Base-by-base conservation (phyloP, 176 grass and related monocot genomes). In the Hordeum marinum region DNA sequence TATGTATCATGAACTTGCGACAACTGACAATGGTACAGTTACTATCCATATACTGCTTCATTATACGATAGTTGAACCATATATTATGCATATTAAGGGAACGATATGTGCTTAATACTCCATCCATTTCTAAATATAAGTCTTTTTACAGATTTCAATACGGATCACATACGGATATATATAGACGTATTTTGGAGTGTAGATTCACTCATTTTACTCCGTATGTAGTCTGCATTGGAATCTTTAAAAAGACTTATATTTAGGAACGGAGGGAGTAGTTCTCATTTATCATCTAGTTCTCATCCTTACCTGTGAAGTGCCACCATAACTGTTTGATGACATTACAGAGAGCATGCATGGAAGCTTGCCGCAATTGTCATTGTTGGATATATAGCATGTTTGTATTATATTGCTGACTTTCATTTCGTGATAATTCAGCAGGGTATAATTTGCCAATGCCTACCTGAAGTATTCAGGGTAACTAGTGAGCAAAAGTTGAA, bases 1-100 rank as follows among this genome's bases (percentile, higher is more conserved):
- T 83, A 36, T 83, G 10, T 58, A 83, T 52, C 50, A 40, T 70
- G 31, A 78, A 63, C 26, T 37, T 78, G n/a, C 8, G 65, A 64
- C 10, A 14, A 48, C 43, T 32, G 11, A 9, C 34, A 4, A 78
- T 6, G 2, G 39, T 29, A 77, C 32, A 12, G 39, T 3, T 77
- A 59, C 12, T 31, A 64, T 35, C 18, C 52, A 58, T 62, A 63
- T 52, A 26, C 46, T n/a, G n/a, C n/a, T 35, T 75, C 1, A n/a
- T 36, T 68, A 14, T 76, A 61, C 69, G 24, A 48, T 82, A 42
- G 11, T 25, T 74, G 68, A 80, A 57, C 40, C n/a, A 43, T 85
- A n/a, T 85, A 58, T 29, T 59, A 1, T 78, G 6, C 27, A 80
- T 34, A 39, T 39, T 55, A 23, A 39, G 8, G 43, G 4, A 45